These are phyloP conservation scores for Xylaria telfairii DNA, from an alignment of 495 filamentous ascomycete genomes.

Conservation along the genomic window DNA sequence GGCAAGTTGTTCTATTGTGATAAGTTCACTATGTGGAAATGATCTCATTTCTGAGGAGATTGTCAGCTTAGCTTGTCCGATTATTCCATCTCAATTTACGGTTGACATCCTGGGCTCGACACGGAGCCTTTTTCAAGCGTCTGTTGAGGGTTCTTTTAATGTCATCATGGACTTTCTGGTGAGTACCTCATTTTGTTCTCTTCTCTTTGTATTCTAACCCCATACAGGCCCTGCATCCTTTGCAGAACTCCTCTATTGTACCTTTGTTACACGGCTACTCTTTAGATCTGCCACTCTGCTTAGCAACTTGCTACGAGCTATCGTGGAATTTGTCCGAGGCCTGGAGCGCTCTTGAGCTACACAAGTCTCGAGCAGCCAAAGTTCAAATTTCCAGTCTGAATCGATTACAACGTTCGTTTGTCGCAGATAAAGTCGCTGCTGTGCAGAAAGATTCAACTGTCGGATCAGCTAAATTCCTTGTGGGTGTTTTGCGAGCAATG, in stretches of 20 bases:
- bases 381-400: slow-evolving; percentile 69
- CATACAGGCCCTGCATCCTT: slow-evolving; percentile 52
- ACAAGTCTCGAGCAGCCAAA: slow-evolving; percentile 43
- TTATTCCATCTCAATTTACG: slow-evolving; percentile 24
- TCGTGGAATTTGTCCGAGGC: slow-evolving; percentile 51
- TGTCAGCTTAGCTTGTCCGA: not conserved
- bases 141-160: slow-evolving; percentile 21
- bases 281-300: slow-evolving; percentile 48
- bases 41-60: slow-evolving; percentile 8
- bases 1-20: not conserved
- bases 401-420: slow-evolving; percentile 70
- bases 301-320: slow-evolving; percentile 57
- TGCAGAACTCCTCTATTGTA: slow-evolving; percentile 66
- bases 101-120: slow-evolving; percentile 31
- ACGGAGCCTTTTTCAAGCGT: slow-evolving; percentile 17
- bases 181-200: slow-evolving; percentile 27
- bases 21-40: slow-evolving; percentile 14
- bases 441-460: slow-evolving; percentile 70
- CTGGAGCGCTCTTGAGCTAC: slow-evolving; percentile 36
- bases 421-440: slow-evolving; percentile 61
- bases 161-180: slow-evolving; percentile 33
- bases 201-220: slow-evolving; percentile 20
- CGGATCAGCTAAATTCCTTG: slow-evolving; percentile 50
- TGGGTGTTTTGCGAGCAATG: slow-evolving; percentile 39
- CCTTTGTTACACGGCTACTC: slow-evolving; percentile 40